Conservation (phyloP, 176 grass and related monocot species). For the Cocos nucifera region DNA sequence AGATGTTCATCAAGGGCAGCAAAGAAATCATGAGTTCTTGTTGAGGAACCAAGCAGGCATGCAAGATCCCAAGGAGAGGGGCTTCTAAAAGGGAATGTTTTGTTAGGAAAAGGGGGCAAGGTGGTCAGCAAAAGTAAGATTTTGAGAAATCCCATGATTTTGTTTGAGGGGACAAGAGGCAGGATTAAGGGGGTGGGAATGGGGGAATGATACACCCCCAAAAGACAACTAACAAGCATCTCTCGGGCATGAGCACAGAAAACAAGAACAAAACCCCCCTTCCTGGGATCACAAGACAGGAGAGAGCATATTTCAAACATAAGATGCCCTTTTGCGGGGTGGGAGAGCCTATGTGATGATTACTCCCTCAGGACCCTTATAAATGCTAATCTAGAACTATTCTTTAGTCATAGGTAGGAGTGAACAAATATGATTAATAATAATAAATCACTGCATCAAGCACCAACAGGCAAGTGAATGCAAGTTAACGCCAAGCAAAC, state of each 20-base stretch:
- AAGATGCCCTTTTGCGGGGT: slow-evolving; percentile 21
- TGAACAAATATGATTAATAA: slow-evolving; percentile 8
- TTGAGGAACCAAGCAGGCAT: slow-evolving; percentile 46
- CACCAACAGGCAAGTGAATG: slow-evolving; percentile 21
- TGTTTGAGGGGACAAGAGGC: slow-evolving; percentile 91
- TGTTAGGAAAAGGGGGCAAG: slow-evolving; percentile 26
- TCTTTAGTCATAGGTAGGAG: slow-evolving; percentile 17
- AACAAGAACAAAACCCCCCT: slow-evolving; percentile 23
- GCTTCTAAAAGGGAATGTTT: slow-evolving; percentile 69
- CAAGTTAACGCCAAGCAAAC: slow-evolving; percentile 26
- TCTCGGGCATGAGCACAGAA: slow-evolving; percentile 17
- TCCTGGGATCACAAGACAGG: slow-evolving; percentile 39
- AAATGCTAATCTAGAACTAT: slow-evolving; percentile 5
- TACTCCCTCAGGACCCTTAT: slow-evolving; percentile 13
- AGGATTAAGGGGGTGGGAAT: slow-evolving; percentile 78
- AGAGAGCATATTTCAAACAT: slow-evolving; percentile 30
- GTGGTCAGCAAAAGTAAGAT: slow-evolving; percentile 54
- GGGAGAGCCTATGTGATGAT: slow-evolving; percentile 14
- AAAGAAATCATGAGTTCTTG: slow-evolving; percentile 21
- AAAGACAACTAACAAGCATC: slow-evolving; percentile 80
- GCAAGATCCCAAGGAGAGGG: slow-evolving; percentile 60
- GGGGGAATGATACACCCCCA: slow-evolving; percentile 45
- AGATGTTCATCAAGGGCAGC: not conserved
- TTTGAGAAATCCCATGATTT: slow-evolving; percentile 92
- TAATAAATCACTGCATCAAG: slow-evolving; percentile 17